Percentiles rank a stretch among this genome's conserved stretches.
Conservation (phyloP, 1,284 basidiomycete species). For the Porodaedalea pini region DNA sequence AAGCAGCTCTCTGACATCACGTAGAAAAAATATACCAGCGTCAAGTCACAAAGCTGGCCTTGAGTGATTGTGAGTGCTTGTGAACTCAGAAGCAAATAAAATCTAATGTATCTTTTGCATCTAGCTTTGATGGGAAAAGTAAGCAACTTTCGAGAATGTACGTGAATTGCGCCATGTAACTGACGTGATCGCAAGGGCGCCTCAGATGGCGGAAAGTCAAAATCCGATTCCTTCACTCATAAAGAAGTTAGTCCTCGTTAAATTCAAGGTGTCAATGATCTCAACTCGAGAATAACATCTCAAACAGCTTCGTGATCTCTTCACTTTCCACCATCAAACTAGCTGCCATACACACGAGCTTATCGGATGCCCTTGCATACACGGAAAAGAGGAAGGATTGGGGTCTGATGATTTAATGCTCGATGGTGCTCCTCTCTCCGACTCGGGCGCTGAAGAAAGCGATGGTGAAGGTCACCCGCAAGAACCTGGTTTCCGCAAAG, state of each 20-base stretch:
- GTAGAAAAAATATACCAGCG: constrained; percentile 86
- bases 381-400: constrained; percentile 23
- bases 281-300: not conserved
- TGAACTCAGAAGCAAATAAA: not conserved
- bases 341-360: constrained; percentile 91
- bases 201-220: constrained; percentile 45
- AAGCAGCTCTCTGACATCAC: constrained; percentile 4
- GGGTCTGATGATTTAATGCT: constrained; percentile 25
- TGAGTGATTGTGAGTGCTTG: constrained; percentile 74
- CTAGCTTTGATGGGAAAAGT: constrained; percentile 67
- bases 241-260: constrained; percentile 63
- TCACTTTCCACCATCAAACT: constrained; percentile 79
- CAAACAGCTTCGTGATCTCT: constrained; percentile 85
- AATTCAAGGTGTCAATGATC: not conserved
- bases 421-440: constrained; percentile 26
- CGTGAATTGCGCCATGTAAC: constrained; percentile 5
- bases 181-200: constrained; percentile 37
- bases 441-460: constrained; percentile 41
- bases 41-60: constrained; percentile 92
- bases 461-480: constrained; percentile 29
- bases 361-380: constrained; percentile 69
- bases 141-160: constrained; percentile 23
- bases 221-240: constrained; percentile 82
- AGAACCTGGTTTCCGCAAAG: constrained; percentile 61
- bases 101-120: constrained; percentile 15